Percentiles rank a stretch among this genome's conserved stretches.
These are phyloP conservation scores for Mucor velutinosus DNA, from an alignment of 371 early-diverging fungal species.

Conservation along the genomic window DNA sequence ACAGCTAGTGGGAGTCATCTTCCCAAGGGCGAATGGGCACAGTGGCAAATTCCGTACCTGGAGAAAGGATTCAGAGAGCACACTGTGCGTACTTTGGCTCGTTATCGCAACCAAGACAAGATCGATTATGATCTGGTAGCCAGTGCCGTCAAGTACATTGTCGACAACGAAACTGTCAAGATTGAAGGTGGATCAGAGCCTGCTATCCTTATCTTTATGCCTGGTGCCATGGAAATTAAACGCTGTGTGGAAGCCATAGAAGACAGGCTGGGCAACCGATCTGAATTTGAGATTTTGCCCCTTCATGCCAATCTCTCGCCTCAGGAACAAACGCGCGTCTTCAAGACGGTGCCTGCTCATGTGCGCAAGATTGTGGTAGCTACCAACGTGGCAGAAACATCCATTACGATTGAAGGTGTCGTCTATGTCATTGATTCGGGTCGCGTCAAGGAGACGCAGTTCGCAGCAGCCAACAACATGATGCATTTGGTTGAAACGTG, in stretches of 20 bases:
- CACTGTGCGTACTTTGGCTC: conserved; percentile 46
- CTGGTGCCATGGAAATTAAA: conserved; percentile 79
- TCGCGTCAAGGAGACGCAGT: conserved; percentile 78
- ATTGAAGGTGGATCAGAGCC: conserved; percentile 41
- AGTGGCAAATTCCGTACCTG: conserved; percentile 48
- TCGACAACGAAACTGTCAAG: conserved; percentile 44
- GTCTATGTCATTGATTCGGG: conserved; percentile 95
- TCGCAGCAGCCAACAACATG: conserved; percentile 64
- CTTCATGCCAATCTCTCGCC: conserved; percentile 81
- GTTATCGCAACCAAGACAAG: conserved; percentile 53
- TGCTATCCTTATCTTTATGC: conserved; percentile 76
- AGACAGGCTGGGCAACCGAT: conserved; percentile 24
- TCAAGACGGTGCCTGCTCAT: conserved; percentile 58
- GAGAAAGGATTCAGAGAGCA: conserved; percentile 50
- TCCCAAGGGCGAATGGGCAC: conserved; percentile 33
- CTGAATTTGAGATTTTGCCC: conserved; percentile 52
- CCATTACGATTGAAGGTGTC: conserved; percentile 90
- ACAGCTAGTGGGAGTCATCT: conserved; percentile 11
- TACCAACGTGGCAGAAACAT: conserved; percentile 97
- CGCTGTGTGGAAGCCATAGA: conserved; percentile 64
- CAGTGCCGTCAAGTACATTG: conserved; percentile 61
- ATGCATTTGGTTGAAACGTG: conserved; percentile 52
- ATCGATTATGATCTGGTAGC: conserved; percentile 74
- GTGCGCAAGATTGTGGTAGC: conserved; percentile 88
- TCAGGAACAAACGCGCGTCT: conserved; percentile 69